These are phyloP conservation scores for Gossypium bickii DNA, from an alignment of 345 rosid genomes.

Conservation along the genomic window DNA sequence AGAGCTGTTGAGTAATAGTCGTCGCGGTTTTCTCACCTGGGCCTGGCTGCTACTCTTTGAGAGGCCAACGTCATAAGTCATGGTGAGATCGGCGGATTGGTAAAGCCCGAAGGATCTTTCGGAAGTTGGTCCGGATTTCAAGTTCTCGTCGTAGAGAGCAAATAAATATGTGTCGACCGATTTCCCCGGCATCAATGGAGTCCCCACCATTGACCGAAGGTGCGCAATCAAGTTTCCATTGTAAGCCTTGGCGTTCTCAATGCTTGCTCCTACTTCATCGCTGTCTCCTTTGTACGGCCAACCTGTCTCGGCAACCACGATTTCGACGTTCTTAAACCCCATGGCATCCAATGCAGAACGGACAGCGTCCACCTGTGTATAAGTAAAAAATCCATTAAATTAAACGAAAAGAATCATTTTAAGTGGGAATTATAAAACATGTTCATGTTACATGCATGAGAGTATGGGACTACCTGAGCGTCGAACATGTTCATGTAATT, in stretches of 20 bases:
- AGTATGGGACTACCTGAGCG: constrained; percentile 57
- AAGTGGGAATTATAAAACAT: background rate
- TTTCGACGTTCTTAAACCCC: constrained; percentile 76
- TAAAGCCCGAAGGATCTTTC: constrained; percentile 76
- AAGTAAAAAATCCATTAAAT: background rate
- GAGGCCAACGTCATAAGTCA: constrained; percentile 78
- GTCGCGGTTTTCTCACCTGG: constrained; percentile 26
- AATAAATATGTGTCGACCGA: constrained; percentile 80
- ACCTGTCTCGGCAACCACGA: constrained; percentile 90
- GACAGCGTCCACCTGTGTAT: constrained; percentile 80
- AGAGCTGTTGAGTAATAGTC: background rate
- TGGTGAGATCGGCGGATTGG: constrained; percentile 65
- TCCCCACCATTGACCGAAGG: constrained; percentile 67
- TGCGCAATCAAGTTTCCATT: constrained; percentile 78
- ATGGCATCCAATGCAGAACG: constrained; percentile 56
- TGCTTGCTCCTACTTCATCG: constrained; percentile 58
- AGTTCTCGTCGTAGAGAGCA: constrained; percentile 79
- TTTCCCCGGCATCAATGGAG: constrained; percentile 91
- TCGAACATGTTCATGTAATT: constrained; percentile 97
- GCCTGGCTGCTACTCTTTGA: constrained; percentile 28
- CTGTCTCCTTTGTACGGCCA: constrained; percentile 94
- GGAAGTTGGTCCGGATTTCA: constrained; percentile 73
- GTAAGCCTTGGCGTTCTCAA: constrained; percentile 85
- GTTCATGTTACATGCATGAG: background rate
- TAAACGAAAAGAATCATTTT: background rate